A percentile compares a stretch with the other conserved stretches of the same genome.
These are phyloP conservation scores for Limnomonas spitsbergensis DNA, from an alignment of 139 green algal genomes.

Conservation along the genomic window DNA sequence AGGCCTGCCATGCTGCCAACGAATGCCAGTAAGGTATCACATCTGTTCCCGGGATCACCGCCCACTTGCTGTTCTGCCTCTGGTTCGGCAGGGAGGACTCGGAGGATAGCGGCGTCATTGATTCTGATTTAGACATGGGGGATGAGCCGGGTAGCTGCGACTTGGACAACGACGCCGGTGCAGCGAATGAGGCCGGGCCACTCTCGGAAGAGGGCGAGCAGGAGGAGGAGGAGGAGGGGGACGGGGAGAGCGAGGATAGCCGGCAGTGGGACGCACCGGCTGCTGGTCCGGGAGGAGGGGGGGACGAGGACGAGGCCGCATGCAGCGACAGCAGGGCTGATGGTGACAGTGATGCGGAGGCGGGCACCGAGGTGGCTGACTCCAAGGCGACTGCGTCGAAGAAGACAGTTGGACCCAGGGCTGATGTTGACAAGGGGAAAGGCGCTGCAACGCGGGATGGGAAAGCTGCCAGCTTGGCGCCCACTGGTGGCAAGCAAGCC, in stretches of 20 bases:
- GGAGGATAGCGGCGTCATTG: constrained; percentile 14
- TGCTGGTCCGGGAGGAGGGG: constrained; percentile 1
- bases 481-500: too few species aligned
- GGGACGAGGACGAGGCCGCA: not conserved
- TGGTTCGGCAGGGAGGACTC: constrained; percentile 4
- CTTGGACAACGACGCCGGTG: not conserved
- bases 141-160: not conserved
- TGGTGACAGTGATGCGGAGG: not conserved
- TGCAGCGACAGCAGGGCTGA: not conserved
- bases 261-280: not conserved
- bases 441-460: too few species aligned
- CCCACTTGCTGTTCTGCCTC: too few species aligned
- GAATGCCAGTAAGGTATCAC: too few species aligned
- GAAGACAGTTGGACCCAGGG: too few species aligned
- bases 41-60: too few species aligned
- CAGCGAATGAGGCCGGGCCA: not conserved
- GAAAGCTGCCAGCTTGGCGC: too few species aligned
- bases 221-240: not conserved
- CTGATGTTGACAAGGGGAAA: too few species aligned
- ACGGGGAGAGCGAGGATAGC: not conserved
- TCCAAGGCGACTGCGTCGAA: too few species aligned
- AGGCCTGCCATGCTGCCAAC: too few species aligned
- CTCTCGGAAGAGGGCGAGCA: not conserved
- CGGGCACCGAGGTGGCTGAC: too few species aligned
- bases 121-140: not conserved